Base-by-base conservation (phyloP, 176 grass and related monocot genomes). In the Carex myosuroides region DNA sequence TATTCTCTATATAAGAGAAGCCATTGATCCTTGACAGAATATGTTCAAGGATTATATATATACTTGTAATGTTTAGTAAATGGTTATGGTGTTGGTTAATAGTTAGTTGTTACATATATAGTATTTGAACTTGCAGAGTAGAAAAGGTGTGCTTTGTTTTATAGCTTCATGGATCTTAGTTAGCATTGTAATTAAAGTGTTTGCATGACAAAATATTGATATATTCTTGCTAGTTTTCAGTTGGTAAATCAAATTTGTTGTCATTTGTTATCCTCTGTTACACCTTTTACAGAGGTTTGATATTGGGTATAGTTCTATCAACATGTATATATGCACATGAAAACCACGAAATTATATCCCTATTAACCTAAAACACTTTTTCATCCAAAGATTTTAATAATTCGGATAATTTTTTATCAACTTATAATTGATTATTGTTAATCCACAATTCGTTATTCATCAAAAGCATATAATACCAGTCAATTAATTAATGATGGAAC, bases 1-100 rank as follows among this genome's bases (percentile, higher is more conserved):
- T 26, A 85, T 80, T 78, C 88, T 56, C 84, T 97, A 7, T 88
- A 87, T 59, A 89, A 88, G 39, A 86, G 91, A 56, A 89, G 53
- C 60, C 86, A 69, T 14, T 74, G 70, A 74, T 26, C 9, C 20
- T 13, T 26, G 42, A 50, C 41, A 73, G 39, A 13, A 50, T 73
- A 21, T 14, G n/a, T 20, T 22, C 0, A 24, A 13, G 18, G 70
- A 50, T 73, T 26, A 39, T 39, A 39, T 39, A 39, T 39, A 22
- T 74, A 1, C 8, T 74, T 4, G 70, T 74, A 52, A 20, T 74
- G 41, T 3, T 21, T 24, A 74, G 70, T 52, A 35, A 72, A 74
- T 50, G 20, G 13, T 41, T 50, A 50, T 73, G 39, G 9, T 73
- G n/a, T 73, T 73, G 39, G 41, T 73, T 73, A 52, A 13, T 50